Conservation (phyloP, 1,284 basidiomycete genomes). For the Puccinia brachypodii region DNA sequence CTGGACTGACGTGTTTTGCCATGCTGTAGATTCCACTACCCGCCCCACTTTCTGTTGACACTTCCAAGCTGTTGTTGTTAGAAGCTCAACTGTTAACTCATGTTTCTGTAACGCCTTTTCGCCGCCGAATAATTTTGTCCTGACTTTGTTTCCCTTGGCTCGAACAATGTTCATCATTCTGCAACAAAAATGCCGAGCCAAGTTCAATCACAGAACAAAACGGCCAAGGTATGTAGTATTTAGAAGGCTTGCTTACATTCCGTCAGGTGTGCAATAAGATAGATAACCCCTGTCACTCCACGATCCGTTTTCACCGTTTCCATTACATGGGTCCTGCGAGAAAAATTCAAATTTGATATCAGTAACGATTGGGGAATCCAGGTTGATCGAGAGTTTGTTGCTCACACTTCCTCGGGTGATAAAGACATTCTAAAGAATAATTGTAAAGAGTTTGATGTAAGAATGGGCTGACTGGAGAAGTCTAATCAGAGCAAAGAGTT, state of each 20-base stretch:
- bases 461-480: neutral
- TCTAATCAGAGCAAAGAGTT: neutral
- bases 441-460: neutral
- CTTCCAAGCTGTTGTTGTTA: conserved; percentile 38
- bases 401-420: conserved; percentile 47
- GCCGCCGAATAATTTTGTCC: conserved; percentile 26
- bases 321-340: conserved; percentile 38
- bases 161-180: conserved; percentile 48
- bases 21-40: conserved; percentile 31
- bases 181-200: neutral
- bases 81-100: conserved; percentile 16
- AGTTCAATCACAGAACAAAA: neutral
- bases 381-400: neutral
- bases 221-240: neutral
- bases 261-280: conserved; percentile 46
- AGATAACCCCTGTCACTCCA: conserved; percentile 38
- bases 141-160: conserved; percentile 38
- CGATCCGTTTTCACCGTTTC: conserved; percentile 40
- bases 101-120: conserved; percentile 24
- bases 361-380: neutral
- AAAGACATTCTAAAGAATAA: conserved; percentile 39
- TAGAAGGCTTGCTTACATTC: conserved; percentile 22
- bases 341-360: neutral
- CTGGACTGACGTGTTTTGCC: conserved; percentile 29
- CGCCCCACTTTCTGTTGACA: conserved; percentile 31